These are phyloP conservation scores for Lipomyces yamanashiensis DNA, from an alignment of 805 yeast species.

Conservation along the genomic window DNA sequence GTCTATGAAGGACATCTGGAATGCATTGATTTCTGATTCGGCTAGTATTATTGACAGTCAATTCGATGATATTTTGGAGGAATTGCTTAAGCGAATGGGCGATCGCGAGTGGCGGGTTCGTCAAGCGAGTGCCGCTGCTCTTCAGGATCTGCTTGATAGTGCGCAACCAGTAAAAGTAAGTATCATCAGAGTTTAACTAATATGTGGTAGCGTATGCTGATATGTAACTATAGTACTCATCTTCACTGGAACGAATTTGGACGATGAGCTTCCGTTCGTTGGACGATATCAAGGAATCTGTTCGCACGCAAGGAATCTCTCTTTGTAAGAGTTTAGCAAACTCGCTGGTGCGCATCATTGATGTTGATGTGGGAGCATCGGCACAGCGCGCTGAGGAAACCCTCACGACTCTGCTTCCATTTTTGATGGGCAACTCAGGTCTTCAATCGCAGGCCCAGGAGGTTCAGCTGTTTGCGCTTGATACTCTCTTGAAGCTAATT, in stretches of 20 bases:
- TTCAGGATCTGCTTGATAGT: slow-evolving; percentile 64
- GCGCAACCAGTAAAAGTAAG: slow-evolving; percentile 57
- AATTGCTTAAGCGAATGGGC: slow-evolving; percentile 70
- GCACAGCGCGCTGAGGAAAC: slow-evolving; percentile 52
- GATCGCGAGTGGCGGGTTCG: slow-evolving; percentile 91
- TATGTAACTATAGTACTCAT: slow-evolving; percentile 41
- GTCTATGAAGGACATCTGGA: slow-evolving; percentile 92
- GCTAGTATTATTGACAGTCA: slow-evolving; percentile 58
- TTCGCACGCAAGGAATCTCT: slow-evolving; percentile 75
- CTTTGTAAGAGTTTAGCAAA: slow-evolving; percentile 71
- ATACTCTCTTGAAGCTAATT: slow-evolving; percentile 72
- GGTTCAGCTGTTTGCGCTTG: slow-evolving; percentile 71
- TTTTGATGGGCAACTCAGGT: slow-evolving; percentile 78
- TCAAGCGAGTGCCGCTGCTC: slow-evolving; percentile 58
- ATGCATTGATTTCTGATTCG: slow-evolving; percentile 62
- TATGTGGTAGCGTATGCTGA: not conserved
- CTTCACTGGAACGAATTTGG: slow-evolving; percentile 73
- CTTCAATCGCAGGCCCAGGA: slow-evolving; percentile 85
- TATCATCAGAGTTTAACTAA: slow-evolving; percentile 7
- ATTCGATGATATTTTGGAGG: slow-evolving; percentile 64
- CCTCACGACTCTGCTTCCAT: slow-evolving; percentile 69
- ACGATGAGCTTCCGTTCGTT: slow-evolving; percentile 81
- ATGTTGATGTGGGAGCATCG: slow-evolving; percentile 51
- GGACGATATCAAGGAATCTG: slow-evolving; percentile 95
- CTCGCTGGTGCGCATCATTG: slow-evolving; percentile 62